Evolutionary conservation across 768 basidiomycete genomes (phyloP).

Genomic region (Podaxis sp.): DNA sequence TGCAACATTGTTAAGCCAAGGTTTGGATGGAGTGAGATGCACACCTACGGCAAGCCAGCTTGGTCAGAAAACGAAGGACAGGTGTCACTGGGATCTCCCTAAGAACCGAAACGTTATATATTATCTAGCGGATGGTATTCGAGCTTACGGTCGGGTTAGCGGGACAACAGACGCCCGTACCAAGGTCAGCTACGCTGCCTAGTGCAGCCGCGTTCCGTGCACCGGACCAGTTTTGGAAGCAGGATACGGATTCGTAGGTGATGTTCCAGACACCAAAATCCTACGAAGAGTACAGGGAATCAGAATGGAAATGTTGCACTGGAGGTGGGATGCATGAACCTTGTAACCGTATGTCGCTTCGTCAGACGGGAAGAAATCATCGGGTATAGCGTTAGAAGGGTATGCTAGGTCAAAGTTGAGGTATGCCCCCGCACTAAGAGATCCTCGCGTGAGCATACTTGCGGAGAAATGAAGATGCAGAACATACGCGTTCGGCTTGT

Average conservation of each 20-base stretch:
- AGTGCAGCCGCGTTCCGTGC: slow-evolving; percentile 52
- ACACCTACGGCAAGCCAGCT: slow-evolving; percentile 58
- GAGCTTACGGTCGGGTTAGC: slow-evolving; percentile 53
- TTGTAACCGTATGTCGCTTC: slow-evolving; percentile 58
- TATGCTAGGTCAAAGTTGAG: slow-evolving; percentile 84
- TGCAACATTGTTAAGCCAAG: neutral
- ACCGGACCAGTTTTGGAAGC: slow-evolving; percentile 61
- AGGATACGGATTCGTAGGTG: slow-evolving; percentile 62
- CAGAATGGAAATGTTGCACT: neutral
- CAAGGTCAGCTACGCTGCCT: slow-evolving; percentile 60
- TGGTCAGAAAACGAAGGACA: slow-evolving; percentile 72
- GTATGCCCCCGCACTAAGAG: slow-evolving; percentile 54
- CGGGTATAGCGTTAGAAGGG: slow-evolving; percentile 66
- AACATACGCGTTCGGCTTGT: slow-evolving; percentile 59
- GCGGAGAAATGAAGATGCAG: neutral
- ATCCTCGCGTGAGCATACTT: neutral
- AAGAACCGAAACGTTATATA: neutral
- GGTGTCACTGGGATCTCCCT: slow-evolving; percentile 43
- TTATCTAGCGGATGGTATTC: neutral
- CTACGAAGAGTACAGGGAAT: slow-evolving; percentile 25
- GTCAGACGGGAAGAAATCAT: slow-evolving; percentile 73
- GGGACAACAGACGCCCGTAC: slow-evolving; percentile 66
- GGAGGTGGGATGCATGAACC: slow-evolving; percentile 15
- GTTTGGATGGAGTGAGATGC: neutral
- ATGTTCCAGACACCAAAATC: slow-evolving; percentile 90